Base-by-base conservation (phyloP, 345 rosid genomes). In the Lepidium didymum region DNA sequence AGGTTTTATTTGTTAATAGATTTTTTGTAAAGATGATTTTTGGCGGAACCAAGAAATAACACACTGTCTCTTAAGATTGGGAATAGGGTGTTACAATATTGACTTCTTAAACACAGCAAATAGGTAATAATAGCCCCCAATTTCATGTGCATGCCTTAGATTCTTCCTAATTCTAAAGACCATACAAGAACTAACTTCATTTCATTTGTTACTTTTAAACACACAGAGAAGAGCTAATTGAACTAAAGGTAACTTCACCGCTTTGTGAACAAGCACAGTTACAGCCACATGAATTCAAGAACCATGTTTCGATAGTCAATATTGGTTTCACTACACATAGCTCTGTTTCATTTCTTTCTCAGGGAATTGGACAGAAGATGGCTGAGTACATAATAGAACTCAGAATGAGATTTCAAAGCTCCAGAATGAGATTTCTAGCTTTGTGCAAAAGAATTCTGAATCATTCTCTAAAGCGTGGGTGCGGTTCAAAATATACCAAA, bases 281-380 rank as follows among this genome's bases (percentile, higher is more conserved):
- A n/a, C n/a, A n/a, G n/a, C 1, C 29, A 27, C 7, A 25, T 23
- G 8, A 31, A 43, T 12, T 9, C 7, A 10, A 49, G 37, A 23
- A 19, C 25, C 21, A 44, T 59, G 40, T 43, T 74, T 67, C 51
- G 15, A 5, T 51, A 12, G 62, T 51, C 51, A 59, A 47, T 18
- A 29, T 43, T 59, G 35, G 21, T 66, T 21, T 27, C 27, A 47
- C 47, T 54, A 4, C 12, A 69, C 27, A 47, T 36, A 8, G 23
- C 49, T 61, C 35, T 19, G 11, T 62, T 42, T 47, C 36, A 14
- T 14, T 37, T 4, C 38, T 11, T 1, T 62, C 15, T 40, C 73
- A 92, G 95, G 97, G 97, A 8, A 91, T 94, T 50, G 99, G 99
- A 66, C 36, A 56, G 52, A 89, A 81, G 79, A 75, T 86, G 79